These are phyloP conservation scores for Pilasporangium apinafurcum DNA, from an alignment of 352 stramenopile genomes.

Conservation along the genomic window DNA sequence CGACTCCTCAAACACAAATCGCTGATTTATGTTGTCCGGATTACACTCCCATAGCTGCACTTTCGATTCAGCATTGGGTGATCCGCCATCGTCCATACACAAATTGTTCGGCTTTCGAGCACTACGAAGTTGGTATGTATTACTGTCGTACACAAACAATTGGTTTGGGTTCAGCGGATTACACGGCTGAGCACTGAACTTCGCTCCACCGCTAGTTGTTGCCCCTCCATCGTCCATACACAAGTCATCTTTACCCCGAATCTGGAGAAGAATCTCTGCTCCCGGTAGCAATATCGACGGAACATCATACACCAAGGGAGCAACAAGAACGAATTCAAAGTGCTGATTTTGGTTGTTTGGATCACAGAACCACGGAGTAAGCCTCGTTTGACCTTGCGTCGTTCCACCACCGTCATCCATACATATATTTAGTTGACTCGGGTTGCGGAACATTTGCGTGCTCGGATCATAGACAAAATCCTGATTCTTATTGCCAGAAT, in stretches of 20 bases:
- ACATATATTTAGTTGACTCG: slow-evolving; percentile 17
- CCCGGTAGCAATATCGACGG: neutral
- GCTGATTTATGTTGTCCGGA: slow-evolving; percentile 12
- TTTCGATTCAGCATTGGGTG: too few relatives aligned
- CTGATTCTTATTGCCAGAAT: slow-evolving; percentile 15
- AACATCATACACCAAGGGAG: neutral
- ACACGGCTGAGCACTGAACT: slow-evolving; percentile 4
- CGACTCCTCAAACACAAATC: slow-evolving; percentile 14
- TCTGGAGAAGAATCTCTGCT: slow-evolving; percentile 3
- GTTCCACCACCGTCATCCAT: slow-evolving; percentile 18
- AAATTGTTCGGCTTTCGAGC: neutral
- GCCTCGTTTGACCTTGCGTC: neutral
- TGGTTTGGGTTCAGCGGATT: slow-evolving; percentile 3
- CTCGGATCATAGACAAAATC: slow-evolving; percentile 14
- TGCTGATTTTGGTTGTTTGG: neutral
- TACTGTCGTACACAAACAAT: neutral
- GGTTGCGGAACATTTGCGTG: slow-evolving; percentile 18
- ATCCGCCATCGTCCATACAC: neutral
- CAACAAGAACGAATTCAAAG: neutral
- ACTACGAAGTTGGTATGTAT: neutral
- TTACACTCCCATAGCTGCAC: slow-evolving; percentile 10
- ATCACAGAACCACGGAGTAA: neutral
- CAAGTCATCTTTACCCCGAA: slow-evolving; percentile 4
- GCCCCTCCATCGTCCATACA: slow-evolving; percentile 11
- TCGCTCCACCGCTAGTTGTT: neutral